phyloP scores from a whole-genome alignment of 257 asterid genomes.

The Penstemon newberryi region DNA sequence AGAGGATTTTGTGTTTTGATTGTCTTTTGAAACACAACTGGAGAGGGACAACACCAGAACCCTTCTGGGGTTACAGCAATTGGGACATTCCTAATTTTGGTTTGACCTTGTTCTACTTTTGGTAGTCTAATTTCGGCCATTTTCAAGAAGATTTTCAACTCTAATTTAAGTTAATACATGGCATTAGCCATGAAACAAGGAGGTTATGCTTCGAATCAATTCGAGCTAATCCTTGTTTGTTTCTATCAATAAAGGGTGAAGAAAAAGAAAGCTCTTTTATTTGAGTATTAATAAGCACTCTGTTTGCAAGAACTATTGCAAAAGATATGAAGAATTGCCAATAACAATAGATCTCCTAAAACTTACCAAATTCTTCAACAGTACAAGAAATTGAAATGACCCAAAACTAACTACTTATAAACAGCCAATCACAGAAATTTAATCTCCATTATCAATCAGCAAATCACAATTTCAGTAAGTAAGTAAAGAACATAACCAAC shows the following conservation, averaged over 20 bases:
- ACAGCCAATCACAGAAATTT: not conserved
- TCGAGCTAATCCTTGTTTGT: not conserved
- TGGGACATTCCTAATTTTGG: conserved; percentile 77
- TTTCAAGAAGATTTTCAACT: conserved; percentile 30
- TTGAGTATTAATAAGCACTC: not conserved
- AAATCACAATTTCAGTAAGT: conserved; percentile 5
- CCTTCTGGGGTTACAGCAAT: conserved; percentile 98
- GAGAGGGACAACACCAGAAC: conserved; percentile 99
- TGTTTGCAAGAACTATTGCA: conserved; percentile 1
- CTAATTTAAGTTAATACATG: conserved; percentile 28
- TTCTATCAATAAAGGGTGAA: not conserved
- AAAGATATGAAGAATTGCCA: conserved; percentile 5
- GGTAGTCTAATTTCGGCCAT: conserved; percentile 73
- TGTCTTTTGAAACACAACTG: conserved; percentile 76
- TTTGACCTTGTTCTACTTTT: conserved; percentile 70
- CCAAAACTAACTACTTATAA: not conserved
- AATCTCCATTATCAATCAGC: conserved; percentile 11
- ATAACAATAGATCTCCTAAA: not conserved
- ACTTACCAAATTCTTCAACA: conserved; percentile 2
- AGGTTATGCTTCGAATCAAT: conserved; percentile 12
- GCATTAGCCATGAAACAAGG: conserved; percentile 29
- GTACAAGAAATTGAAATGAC: not conserved
- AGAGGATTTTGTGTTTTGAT: conserved; percentile 52
- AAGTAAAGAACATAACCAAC: conserved; percentile 2
- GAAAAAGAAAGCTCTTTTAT: not conserved